A percentile compares a stretch with the other conserved stretches of the same genome.
These are phyloP conservation scores for Strigomonas culicis DNA, from an alignment of 208 protist genomes.

Conservation along the genomic window DNA sequence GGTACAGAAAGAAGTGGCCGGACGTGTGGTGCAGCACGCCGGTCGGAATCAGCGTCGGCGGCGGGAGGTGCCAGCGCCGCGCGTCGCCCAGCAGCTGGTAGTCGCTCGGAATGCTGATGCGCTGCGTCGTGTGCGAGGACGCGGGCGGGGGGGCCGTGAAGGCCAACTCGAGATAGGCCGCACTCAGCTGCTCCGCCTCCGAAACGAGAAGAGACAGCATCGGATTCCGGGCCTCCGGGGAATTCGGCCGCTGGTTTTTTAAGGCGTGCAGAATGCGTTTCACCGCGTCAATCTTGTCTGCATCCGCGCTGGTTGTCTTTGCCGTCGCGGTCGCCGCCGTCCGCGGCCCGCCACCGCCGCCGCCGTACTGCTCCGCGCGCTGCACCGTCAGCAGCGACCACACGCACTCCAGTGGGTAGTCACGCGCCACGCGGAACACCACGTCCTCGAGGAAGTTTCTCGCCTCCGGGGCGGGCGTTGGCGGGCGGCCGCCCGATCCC, in stretches of 20 bases:
- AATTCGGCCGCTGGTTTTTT: not conserved
- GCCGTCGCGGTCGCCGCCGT: slow-evolving; percentile 17
- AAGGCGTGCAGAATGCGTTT: slow-evolving; percentile 23
- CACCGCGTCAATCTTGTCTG: slow-evolving; percentile 7
- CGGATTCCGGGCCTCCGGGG: not conserved
- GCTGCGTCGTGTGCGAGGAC: slow-evolving; percentile 8
- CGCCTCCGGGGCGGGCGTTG: not conserved
- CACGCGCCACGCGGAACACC: slow-evolving; percentile 37
- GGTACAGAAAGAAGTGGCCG: too few species aligned
- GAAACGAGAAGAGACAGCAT: slow-evolving; percentile 19
- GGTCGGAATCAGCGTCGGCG: slow-evolving; percentile 25
- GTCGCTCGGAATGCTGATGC: slow-evolving; percentile 29
- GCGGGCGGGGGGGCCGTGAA: slow-evolving; percentile 26
- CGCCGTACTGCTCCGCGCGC: slow-evolving; percentile 51
- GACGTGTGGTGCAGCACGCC: too few species aligned
- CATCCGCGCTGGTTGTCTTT: slow-evolving; percentile 12
- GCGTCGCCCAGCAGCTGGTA: slow-evolving; percentile 30
- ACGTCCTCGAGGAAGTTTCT: slow-evolving; percentile 32
- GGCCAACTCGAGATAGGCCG: slow-evolving; percentile 81
- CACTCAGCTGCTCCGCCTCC: slow-evolving; percentile 51
- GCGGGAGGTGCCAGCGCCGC: slow-evolving; percentile 34
- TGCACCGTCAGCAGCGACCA: slow-evolving; percentile 76
- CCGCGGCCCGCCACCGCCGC: slow-evolving; percentile 18
- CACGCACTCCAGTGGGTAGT: slow-evolving; percentile 48
- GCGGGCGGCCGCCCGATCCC: not conserved